Base-by-base conservation (phyloP, 2,329 filamentous ascomycete species). In the Arthrocladium fulminans region DNA sequence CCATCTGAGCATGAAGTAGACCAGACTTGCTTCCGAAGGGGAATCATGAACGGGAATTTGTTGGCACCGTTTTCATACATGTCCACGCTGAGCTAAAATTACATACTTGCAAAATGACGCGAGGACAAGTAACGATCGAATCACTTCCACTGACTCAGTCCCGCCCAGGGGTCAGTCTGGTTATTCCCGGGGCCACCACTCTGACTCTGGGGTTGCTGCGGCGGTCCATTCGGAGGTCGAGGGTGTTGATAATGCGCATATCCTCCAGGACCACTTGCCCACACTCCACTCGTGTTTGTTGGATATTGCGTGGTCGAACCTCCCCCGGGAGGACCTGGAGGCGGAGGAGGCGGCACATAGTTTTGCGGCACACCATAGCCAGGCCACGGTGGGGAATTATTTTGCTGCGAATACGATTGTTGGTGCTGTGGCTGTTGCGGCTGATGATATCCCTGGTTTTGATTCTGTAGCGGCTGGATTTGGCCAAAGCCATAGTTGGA, bases 91-190 rank as follows among this genome's bases (percentile, higher is more conserved):
- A n/a, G 15, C 23, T 44, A 15, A 13, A 24, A 4, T 20, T 20
- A 40, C 25, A 44, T 19, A 19, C 4, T 9, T 15, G 19, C 8
- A 4, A 5, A 12, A 8, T 23, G 8, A 30, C 24, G 20, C 15
- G 15, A 10, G 9, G 35, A 40, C n/a, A n/a, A n/a, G n/a, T n/a
- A n/a, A n/a, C n/a, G n/a, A 34, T 15, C 29, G 8, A 30, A 12
- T 62, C 54, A 84, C 63, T 83, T 84, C 82, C 82, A 86, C 39
- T 75, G 77, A 67, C 76, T 83, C 56, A 87, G 63, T 3, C 82
- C 83, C 13, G 81, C 81, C 81, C 81, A 87, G 6, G 82, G 83
- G 70, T 87, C 57, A 23, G 13, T 81, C 52, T 60, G 47, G 10
- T 17, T 47, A 29, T 9, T 19, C n/a, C 34, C 38, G 20, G 6